Evolutionary conservation across 192 early-diverging fungal genomes (phyloP), one percentile per base, ranked within the genome.

Genomic region (Rhizophagus clarus): DNA sequence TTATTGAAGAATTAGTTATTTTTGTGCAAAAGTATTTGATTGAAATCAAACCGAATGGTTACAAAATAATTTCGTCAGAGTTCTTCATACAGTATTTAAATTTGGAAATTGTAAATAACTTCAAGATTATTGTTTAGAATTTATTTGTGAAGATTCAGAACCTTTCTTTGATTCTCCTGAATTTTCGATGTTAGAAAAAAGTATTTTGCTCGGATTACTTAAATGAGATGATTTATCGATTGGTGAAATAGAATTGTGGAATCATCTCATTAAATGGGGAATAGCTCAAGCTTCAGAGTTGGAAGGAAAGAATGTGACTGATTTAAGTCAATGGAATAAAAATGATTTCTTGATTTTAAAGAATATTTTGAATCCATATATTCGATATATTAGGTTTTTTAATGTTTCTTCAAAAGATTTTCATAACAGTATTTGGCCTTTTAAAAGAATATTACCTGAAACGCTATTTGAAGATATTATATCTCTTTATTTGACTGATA

Each of bases 221-320:
- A 20, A 66, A 14, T 6, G 42, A 42, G 60, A 77, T 45, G 76
- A 45, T 47, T 29, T 77, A 9, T 20, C 26, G 29, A 77, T 77
- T 10, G 63, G 67, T n/a, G 76, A 77, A 49, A 34, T 77, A 5
- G 62, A 77, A 17, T 12, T 77, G 11, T 77, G 76, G 76, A 49
- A 77, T 66, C 10, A 77, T 77, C 24, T 77, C 3, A 49, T 77
- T 24, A 63, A 61, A 40, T 77, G 76, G 76, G 76, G 63, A 28
- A 42, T 15, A 3, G 34, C 63, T 31, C 61, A 77, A 26, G 28
- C 76, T 24, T 45, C 17, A 10, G 31, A 22, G 10, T 10, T 74
- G n/a, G 14, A 74, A 4, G n/a, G 45, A 24, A 26, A 24, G 24
- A 51, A 9, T 49, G 8, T 3, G 49, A 51, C 26, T 2, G 3